Evolutionary conservation across 331 rosid genomes (phyloP), one percentile per base, ranked within the genome.

Genomic region (Telfairia occidentalis): DNA sequence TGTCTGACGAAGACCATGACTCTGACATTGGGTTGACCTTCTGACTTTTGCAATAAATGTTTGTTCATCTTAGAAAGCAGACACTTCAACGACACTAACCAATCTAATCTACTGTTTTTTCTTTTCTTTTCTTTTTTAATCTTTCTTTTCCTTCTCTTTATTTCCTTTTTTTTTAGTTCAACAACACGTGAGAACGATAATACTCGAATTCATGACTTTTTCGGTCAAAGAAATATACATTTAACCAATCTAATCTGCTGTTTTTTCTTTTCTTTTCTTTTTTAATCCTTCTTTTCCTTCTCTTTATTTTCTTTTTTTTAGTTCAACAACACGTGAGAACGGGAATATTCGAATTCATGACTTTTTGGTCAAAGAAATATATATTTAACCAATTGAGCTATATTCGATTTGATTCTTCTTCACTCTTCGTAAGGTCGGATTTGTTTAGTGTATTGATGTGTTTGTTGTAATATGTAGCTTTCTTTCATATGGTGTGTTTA

Each of bases 11-110:
- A 5, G 37, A 54, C 69, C 24, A 45, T 28, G 40, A 70, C 74
- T 45, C 74, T 75, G 78, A 75, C 71, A 58, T 9, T 59, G 1
- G 38, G 35, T 76, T 76, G 79, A 76, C 79, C 66, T 43, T 76
- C 79, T 76, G 79, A 63, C 71, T 60, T 45, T 32, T 19, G 18
- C 73, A 63, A 30, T 76, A 26, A 75, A 54, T 75, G 78, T 40
- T 35, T 9, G 0, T 43, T 10, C 10, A 13, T 57, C 24, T 69
- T 3, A 45, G 13, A 73, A 35, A 64, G 13, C 34, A 37, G 34
- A 66, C 52, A 66, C 9, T 66, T 10, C 77, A 54, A 54, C 67
- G 8, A 57, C 19, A 35, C 23, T 37, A 74, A 55, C 55, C 35
- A 40, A 38, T 63, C 69, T 24, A 28, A 71, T 43, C 73, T 30